Base-by-base conservation (phyloP, 176 grass and related monocot species). In the Oryza rufipogon region DNA sequence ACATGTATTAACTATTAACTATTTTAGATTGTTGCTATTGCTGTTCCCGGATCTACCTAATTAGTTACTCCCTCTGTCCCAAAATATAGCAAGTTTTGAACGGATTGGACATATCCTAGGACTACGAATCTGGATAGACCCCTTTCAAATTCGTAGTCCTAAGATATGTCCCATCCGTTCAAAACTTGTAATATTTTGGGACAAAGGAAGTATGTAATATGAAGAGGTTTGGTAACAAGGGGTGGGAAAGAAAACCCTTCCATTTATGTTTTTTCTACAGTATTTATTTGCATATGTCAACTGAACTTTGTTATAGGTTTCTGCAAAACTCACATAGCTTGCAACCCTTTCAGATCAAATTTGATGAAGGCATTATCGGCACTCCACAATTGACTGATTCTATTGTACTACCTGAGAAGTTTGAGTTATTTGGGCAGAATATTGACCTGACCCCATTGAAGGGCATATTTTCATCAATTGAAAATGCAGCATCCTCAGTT, bases 321-420 rank as follows among this genome's bases (percentile, higher is more conserved):
- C 58, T 46, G 10, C 51, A 14, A 26, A 19, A 71, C 38, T 81
- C 10, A 78, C 7, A 5, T 48, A 60, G 1, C 75, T 51, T 36
- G 83, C n/a, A 56, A 61, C 38, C 1, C 45, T 72, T 73, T 19
- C 96, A 98, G 96, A 95, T 98, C 69, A 95, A 93, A 81, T 95
- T 94, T 66, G 93, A 93, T 17, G 96, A 95, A 90, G 96, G 91
- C 46, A 78, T 95, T 33, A 54, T 98, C 0, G 89, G 91, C 28
- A 95, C 96, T n/a, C 96, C 96, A n/a, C 96, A 98, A 83, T 60
- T 98, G 76, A 95, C 93, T 0, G 93, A 94, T 36, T 93, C 87
- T 56, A 93, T 98, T 36, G 91, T 88, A 70, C 48, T 98, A 54
- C 96, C 96, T 1, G 96, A 98, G 58, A 93, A 92, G 23, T 85